Evolutionary conservation across 345 rosid genomes (phyloP).

Genomic region (Trapa incisa): DNA sequence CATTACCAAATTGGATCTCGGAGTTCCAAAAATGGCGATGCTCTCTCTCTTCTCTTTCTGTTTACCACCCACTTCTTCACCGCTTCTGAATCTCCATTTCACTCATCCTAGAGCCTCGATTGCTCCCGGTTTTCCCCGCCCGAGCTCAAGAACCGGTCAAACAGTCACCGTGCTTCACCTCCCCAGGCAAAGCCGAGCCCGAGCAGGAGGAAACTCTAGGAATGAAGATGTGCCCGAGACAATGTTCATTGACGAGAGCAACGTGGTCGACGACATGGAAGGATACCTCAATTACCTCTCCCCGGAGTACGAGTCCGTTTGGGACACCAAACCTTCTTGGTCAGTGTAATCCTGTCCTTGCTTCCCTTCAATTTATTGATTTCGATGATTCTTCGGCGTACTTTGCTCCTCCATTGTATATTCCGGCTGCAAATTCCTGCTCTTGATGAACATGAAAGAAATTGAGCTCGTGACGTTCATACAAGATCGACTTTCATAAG

Average conservation of each 20-base stretch:
- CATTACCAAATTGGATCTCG: neutral
- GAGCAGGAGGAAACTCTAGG: slow-evolving; percentile 1
- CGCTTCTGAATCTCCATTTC: neutral
- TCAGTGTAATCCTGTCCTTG: slow-evolving; percentile 5
- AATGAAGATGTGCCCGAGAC: slow-evolving; percentile 20
- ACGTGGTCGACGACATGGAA: slow-evolving; percentile 72
- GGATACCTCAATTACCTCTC: slow-evolving; percentile 75
- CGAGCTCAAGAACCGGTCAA: neutral
- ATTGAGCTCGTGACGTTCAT: neutral
- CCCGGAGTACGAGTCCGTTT: slow-evolving; percentile 91
- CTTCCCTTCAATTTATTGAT: neutral
- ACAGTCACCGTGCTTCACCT: neutral
- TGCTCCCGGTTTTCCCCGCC: neutral
- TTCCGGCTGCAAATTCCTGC: neutral
- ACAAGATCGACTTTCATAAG: neutral
- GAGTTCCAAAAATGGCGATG: slow-evolving; percentile 1
- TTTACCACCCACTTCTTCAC: neutral
- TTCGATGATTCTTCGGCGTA: neutral
- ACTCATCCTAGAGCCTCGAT: neutral
- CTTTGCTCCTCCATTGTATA: neutral
- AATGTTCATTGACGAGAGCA: slow-evolving; percentile 51
- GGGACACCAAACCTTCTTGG: slow-evolving; percentile 98
- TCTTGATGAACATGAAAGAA: neutral
- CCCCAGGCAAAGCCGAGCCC: neutral
- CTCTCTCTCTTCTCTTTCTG: slow-evolving; percentile 4